Evolutionary conservation across 768 basidiomycete species (phyloP), one percentile per base, ranked within the genome.

Genomic region (Phanerodontia chrysosporium): DNA sequence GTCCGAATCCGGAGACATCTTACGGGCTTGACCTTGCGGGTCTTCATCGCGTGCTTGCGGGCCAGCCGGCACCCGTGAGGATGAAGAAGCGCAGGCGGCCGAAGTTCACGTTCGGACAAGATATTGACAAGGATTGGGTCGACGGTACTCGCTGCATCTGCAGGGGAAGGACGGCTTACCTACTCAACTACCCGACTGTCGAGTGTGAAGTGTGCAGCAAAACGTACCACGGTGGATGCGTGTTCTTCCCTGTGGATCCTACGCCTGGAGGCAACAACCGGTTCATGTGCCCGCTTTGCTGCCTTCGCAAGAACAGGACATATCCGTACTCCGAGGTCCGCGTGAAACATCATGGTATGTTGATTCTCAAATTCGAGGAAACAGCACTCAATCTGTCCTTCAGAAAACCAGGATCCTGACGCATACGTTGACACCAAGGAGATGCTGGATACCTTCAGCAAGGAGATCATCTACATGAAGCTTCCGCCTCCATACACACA

Each of bases 101-200:
- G 44, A 83, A 81, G 45, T 88, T 92, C 63, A 80, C 77, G 7
- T 91, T 92, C 65, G 87, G 88, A 16, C 89, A 89, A 67, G 90
- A 92, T 65, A 70, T 84, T 39, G 89, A 92, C 67, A 71, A 77
- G 28, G 87, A 91, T 65, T 90, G 87, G 83, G 62, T 72, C 6
- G 90, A 92, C 66, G 82, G 83, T 30, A 91, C 90, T 27, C 82
- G 90, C 27, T 92, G 90, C 72, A 87, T 92, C 59, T 92, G 90
- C 70, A 77, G 90, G 51, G 90, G 89, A 16, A 80, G 83, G 29
- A 87, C 83, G 2, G 66, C 72, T 8, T 87, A 85, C 69, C 71
- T 87, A 28, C 72, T 85, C 55, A 75, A 79, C 61, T 85, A 84
- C 66, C 84, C 84, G 3, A 78, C 79, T 24, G 83, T 92, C 13